Percentiles rank a stretch among this genome's conserved stretches.
phyloP scores from a whole-genome alignment of 1,284 basidiomycete genomes.

The Calocybe gambosa region DNA sequence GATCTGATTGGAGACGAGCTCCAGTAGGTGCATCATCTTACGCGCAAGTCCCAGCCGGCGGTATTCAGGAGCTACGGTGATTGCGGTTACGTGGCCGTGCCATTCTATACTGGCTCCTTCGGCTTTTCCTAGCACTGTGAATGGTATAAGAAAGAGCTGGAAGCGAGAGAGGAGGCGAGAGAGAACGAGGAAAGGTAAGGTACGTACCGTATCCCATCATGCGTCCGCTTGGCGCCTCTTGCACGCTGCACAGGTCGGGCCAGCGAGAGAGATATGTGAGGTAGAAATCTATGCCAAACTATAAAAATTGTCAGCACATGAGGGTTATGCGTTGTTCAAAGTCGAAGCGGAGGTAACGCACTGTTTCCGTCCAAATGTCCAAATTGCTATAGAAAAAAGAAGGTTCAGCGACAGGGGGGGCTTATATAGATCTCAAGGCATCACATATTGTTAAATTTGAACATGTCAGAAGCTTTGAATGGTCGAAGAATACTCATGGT shows the following conservation, averaged over 20 bases:
- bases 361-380: constrained; percentile 92
- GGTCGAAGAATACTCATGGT: too few species aligned
- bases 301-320: not conserved
- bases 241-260: constrained; percentile 83
- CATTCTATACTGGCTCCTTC: constrained; percentile 70
- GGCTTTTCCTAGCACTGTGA: constrained; percentile 77
- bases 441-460: constrained; percentile 87
- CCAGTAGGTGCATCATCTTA: constrained; percentile 78
- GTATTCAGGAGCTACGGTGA: constrained; percentile 89
- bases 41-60: constrained; percentile 78
- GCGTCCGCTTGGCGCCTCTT: constrained; percentile 71
- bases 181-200: constrained; percentile 4
- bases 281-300: constrained; percentile 87
- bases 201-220: constrained; percentile 82
- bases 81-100: constrained; percentile 88
- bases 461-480: constrained; percentile 72
- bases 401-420: constrained; percentile 3
- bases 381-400: constrained; percentile 68
- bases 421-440: constrained; percentile 12
- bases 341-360: constrained; percentile 27
- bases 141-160: not conserved
- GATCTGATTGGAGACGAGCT: constrained; percentile 70
- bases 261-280: constrained; percentile 81
- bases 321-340: not conserved
- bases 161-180: not conserved